A percentile compares a stretch with the other conserved stretches of the same genome.
Conservation (phyloP, 768 basidiomycete species). For the Sporobolomyces phaffii region DNA sequence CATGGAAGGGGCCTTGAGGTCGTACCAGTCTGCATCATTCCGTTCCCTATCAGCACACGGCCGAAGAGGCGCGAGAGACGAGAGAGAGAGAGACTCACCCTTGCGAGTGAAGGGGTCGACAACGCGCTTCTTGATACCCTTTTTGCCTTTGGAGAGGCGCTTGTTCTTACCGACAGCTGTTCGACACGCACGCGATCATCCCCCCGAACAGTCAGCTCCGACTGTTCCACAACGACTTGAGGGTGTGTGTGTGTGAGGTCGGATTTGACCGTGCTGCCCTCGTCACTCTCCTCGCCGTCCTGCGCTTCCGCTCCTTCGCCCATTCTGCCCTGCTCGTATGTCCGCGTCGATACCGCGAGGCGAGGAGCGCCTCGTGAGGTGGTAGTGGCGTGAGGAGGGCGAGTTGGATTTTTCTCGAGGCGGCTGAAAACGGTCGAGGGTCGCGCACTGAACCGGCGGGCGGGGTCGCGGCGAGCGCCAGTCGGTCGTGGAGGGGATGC, state of each 20-base stretch:
- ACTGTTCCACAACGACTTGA: no score
- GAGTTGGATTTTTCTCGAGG: background rate
- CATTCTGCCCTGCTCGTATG: background rate
- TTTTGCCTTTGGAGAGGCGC: slow-evolving; percentile 94
- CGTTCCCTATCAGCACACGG: no score
- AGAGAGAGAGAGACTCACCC: slow-evolving; percentile 54
- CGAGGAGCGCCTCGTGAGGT: background rate
- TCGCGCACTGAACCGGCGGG: no score
- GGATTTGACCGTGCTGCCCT: background rate
- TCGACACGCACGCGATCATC: background rate
- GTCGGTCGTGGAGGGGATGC: background rate
- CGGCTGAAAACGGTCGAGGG: background rate
- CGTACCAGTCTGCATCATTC: slow-evolving; percentile 96
- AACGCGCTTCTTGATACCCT: slow-evolving; percentile 99
- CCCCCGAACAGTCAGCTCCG: no score
- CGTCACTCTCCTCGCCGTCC: background rate
- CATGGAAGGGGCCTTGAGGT: slow-evolving; percentile 95
- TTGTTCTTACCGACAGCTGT: slow-evolving; percentile 71
- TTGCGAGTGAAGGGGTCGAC: slow-evolving; percentile 99
- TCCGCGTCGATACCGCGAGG: background rate
- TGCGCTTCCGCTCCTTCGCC: background rate
- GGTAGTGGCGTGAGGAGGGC: background rate
- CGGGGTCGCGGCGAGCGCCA: background rate
- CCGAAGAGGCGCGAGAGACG: background rate
- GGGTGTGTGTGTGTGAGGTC: no score